Evolutionary conservation across 2,329 filamentous ascomycete genomes (phyloP).

Genomic region (Clarireedia homoeocarpa): DNA sequence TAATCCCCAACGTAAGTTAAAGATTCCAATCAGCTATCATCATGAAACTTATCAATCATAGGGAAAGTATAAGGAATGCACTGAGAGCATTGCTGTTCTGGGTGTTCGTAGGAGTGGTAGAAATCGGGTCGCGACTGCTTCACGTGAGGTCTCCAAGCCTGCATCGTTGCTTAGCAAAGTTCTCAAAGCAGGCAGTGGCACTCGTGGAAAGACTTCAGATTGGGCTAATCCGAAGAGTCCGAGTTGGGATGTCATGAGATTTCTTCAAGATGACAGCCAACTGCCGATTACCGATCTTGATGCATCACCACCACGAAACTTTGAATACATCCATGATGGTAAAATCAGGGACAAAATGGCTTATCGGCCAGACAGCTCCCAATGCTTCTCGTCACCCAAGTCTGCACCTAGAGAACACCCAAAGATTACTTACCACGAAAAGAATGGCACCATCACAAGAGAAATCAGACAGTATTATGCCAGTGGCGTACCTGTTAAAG

Average conservation of each 20-base stretch:
- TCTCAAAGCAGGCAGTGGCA: not conserved
- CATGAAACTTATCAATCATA: not conserved
- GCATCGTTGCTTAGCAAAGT: not conserved
- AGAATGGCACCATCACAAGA: constrained; percentile 18
- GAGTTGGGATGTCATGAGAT: constrained; percentile 16
- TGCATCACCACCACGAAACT: not conserved
- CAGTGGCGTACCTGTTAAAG: constrained; percentile 11
- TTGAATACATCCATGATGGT: not conserved
- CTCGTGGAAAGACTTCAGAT: not conserved
- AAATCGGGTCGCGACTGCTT: not conserved
- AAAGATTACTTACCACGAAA: constrained; percentile 16
- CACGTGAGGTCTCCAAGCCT: not conserved
- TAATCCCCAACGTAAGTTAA: too few relatives aligned
- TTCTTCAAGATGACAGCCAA: constrained; percentile 12
- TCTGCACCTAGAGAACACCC: constrained; percentile 15
- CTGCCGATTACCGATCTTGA: not conserved
- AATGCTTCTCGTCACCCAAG: not conserved
- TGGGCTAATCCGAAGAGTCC: constrained; percentile 19
- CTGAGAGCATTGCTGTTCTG: not conserved
- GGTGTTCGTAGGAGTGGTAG: not conserved
- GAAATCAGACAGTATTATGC: constrained; percentile 12
- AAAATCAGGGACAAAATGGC: not conserved
- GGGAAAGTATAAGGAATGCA: not conserved
- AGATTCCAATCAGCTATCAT: too few relatives aligned
- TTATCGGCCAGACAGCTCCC: constrained; percentile 1